Percentiles rank a stretch among this genome's conserved stretches.
Evolutionary conservation across 768 basidiomycete species (phyloP).

Genomic region (Boletus rex-veris): DNA sequence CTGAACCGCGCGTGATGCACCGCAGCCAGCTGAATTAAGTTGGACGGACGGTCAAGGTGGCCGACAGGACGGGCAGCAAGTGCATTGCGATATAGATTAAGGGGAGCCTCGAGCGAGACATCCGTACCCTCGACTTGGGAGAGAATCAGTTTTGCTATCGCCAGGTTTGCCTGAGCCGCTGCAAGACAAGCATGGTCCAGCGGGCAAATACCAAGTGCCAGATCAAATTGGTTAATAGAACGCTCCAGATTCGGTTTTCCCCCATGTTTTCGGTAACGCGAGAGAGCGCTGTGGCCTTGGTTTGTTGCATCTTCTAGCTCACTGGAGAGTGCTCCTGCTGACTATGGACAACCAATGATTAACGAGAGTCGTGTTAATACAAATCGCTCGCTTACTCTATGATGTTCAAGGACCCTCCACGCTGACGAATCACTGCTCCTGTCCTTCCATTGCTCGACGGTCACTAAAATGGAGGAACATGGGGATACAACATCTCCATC

Average conservation of each 20-base stretch:
- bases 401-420: no score
- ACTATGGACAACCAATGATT: not conserved
- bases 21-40: not conserved
- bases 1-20: not conserved
- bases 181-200: not conserved
- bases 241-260: not conserved
- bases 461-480: not conserved
- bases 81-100: not conserved
- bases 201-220: not conserved
- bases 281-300: not conserved
- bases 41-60: not conserved
- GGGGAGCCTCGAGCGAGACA: not conserved
- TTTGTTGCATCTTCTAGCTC: not conserved
- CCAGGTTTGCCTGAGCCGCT: not conserved
- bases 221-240: not conserved
- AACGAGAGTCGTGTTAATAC: no score
- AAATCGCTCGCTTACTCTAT: not conserved
- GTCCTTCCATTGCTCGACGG: not conserved
- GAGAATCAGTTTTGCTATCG: not conserved
- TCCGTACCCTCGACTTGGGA: not conserved
- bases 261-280: not conserved
- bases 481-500: not conserved
- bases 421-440: no score
- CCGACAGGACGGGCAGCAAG: no score
- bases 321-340: not conserved